Evolutionary conservation across 345 rosid genomes (phyloP).

Genomic region (Turnera subulata): DNA sequence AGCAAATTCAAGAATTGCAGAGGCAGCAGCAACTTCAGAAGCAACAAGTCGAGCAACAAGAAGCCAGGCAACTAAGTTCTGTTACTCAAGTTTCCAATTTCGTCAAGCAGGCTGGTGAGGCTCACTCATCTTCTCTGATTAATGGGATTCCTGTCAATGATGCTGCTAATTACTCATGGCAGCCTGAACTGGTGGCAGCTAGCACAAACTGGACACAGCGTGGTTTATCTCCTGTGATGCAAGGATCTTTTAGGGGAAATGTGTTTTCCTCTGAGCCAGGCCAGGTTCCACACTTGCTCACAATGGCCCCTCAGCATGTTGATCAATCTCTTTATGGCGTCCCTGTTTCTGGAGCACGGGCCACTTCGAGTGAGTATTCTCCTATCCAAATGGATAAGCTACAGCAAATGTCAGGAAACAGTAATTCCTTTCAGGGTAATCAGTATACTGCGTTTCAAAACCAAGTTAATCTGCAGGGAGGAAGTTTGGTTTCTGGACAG

Average conservation of each 20-base stretch:
- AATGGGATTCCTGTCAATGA: constrained; percentile 58
- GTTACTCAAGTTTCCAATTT: constrained; percentile 36
- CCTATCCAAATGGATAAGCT: constrained; percentile 24
- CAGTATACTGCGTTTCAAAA: constrained; percentile 25
- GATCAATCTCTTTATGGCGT: constrained; percentile 51
- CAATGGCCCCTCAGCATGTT: constrained; percentile 45
- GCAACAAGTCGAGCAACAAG: constrained; percentile 31
- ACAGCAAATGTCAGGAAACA: constrained; percentile 34
- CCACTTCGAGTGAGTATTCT: constrained; percentile 8
- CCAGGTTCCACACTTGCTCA: constrained; percentile 33
- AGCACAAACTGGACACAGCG: constrained; percentile 47
- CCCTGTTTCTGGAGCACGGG: constrained; percentile 46
- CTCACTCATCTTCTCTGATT: constrained; percentile 39
- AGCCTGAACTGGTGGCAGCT: constrained; percentile 14
- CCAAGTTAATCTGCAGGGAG: constrained; percentile 30
- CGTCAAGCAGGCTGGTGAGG: constrained; percentile 36
- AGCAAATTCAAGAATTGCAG: constrained; percentile 70
- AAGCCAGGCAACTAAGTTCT: constrained; percentile 44
- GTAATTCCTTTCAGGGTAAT: constrained; percentile 30
- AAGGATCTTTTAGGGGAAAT: constrained; percentile 38
- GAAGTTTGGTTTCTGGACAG: constrained; percentile 31
- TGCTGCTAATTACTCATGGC: constrained; percentile 36
- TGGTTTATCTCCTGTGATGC: constrained; percentile 35
- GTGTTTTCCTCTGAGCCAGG: constrained; percentile 36
- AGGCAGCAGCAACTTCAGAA: constrained; percentile 54